phyloP scores from a whole-genome alignment of 306 rosid genomes.

The Hippophae gyantsensis region DNA sequence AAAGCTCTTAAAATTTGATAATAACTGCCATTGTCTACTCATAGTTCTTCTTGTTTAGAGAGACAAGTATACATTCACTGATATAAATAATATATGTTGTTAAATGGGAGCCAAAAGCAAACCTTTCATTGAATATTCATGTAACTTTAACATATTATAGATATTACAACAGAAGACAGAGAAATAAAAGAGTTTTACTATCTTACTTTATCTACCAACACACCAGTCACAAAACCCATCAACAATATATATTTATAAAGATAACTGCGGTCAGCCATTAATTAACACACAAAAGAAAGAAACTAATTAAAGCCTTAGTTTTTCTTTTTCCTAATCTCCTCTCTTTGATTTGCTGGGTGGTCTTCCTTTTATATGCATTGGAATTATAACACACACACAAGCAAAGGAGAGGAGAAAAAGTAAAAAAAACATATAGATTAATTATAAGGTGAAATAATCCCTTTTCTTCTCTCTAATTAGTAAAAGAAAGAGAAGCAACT shows the following conservation, averaged over 20 bases:
- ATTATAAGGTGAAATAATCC: neutral
- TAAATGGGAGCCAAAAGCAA: no score
- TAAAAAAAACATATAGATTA: neutral
- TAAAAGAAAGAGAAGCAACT: conserved; percentile 79
- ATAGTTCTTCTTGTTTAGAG: neutral
- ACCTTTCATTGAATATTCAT: no score
- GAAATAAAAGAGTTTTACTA: conserved; percentile 6
- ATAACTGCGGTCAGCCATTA: conserved; percentile 14
- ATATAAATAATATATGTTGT: no score
- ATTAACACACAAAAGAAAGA: conserved; percentile 14
- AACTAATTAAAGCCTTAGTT: neutral
- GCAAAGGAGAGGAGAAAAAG: neutral
- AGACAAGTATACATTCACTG: no score
- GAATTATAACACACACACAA: neutral
- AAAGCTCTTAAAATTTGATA: neutral
- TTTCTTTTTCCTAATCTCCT: neutral
- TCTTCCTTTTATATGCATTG: neutral
- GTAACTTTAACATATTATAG: neutral
- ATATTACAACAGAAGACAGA: conserved; percentile 3
- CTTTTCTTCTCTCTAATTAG: neutral
- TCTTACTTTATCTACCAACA: neutral
- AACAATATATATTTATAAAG: conserved; percentile 18
- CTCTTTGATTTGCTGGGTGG: conserved; percentile 15
- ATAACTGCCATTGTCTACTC: conserved; percentile 2
- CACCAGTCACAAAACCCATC: conserved; percentile 28